Evolutionary conservation across 257 asterid genomes (phyloP).

Genomic region (Fraxinus americana): DNA sequence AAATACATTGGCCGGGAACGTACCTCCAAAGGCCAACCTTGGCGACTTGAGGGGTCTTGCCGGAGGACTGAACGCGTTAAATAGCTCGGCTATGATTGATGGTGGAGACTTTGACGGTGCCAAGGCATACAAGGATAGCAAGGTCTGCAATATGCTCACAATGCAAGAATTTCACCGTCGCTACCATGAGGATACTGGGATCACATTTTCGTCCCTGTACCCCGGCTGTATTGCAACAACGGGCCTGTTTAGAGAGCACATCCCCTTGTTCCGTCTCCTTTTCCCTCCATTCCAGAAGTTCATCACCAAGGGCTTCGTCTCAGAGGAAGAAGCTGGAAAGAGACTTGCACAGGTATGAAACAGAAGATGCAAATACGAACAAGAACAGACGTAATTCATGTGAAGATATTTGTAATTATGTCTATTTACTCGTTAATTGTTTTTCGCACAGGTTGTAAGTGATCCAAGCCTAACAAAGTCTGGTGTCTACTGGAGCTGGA

Average conservation of each 20-base stretch:
- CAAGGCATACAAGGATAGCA: conserved; percentile 96
- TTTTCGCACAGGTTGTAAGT: conserved; percentile 36
- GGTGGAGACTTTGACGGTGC: conserved; percentile 96
- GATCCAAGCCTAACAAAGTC: conserved; percentile 53
- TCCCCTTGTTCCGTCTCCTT: conserved; percentile 78
- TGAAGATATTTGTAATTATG: background rate
- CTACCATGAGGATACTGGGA: conserved; percentile 86
- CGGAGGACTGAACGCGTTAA: conserved; percentile 71
- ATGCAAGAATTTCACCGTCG: conserved; percentile 95
- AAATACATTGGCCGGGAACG: conserved; percentile 89
- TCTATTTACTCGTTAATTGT: background rate
- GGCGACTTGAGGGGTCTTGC: conserved; percentile 89
- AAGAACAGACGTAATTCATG: background rate
- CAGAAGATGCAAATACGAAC: background rate
- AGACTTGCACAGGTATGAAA: conserved; percentile 81
- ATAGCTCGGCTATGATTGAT: conserved; percentile 83
- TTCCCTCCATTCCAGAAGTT: conserved; percentile 91
- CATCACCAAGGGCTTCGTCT: conserved; percentile 88
- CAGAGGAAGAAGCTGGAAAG: conserved; percentile 89
- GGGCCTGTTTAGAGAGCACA: conserved; percentile 89
- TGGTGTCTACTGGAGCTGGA: conserved; percentile 65
- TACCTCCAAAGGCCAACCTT: conserved; percentile 94
- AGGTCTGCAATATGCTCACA: conserved; percentile 94
- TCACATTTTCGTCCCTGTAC: conserved; percentile 82
- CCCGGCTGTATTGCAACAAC: conserved; percentile 98